Base-by-base conservation (phyloP, 164 flowering plant genomes). In the Vitis rupestris region DNA sequence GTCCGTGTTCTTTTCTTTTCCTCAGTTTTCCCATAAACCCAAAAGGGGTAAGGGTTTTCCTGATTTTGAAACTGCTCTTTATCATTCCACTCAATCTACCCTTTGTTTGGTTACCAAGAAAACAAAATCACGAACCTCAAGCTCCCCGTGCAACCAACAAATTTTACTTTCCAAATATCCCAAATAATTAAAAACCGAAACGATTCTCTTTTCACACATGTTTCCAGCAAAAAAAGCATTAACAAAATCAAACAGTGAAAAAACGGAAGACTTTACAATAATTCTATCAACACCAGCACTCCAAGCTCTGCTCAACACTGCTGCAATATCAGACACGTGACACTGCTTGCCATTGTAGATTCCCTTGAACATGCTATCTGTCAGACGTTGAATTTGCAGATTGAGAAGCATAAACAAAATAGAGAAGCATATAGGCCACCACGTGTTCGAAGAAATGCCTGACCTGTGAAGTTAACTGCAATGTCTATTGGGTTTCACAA, bases 381-480 rank as follows among this genome's bases (percentile, higher is more conserved):
- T 15, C 19, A 29, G 10, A 65, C 23, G n/a, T 55, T 47, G 14
- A 49, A 27, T 2, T 53, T 14, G 31, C 9, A 55, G 13, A 17
- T 37, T 59, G 16, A 19, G 56, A 59, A 68, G n/a, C 51, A 44
- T 2, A 17, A 44, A 30, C 49, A 57, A 37, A 19, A 52, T 31
- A n/a, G 9, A 23, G 27, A 23, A 23, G 27, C 27, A 23, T 23
- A 23, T 23, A 2, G 56, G 56, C 17, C 1, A 53, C 53, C 17
- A 74, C 15, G 16, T 59, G 77, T 72, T 82, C 44, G 88, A 66
- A 66, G 67, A 75, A 80, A 76, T 79, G 87, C 69, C 83, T 78
- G 70, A 92, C 98, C 98, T 76, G 99, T 92, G 82, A 94, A 92
- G 78, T 94, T 94, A 57, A 87, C 99, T 1, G 99, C 99, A 56